A percentile compares a stretch with the other conserved stretches of the same genome.
Evolutionary conservation across 129 eudicot species (phyloP).

Genomic region (Ambrosia trifida): DNA sequence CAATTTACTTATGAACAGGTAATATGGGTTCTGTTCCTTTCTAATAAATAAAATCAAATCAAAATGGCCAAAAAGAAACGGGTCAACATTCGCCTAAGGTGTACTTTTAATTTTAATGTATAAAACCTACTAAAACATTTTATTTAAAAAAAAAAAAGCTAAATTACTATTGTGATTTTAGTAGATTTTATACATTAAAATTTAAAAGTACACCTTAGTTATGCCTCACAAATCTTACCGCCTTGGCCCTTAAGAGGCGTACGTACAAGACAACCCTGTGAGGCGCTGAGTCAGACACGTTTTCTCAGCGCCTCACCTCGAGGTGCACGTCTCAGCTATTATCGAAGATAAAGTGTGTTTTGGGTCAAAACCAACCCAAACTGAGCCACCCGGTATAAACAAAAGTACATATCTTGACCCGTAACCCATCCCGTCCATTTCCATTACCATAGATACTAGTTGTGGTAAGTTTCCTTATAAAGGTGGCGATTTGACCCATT

Average conservation of each 20-base stretch:
- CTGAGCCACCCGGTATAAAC: neutral
- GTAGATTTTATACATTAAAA: no score
- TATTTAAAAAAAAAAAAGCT: neutral
- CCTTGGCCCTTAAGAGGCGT: no score
- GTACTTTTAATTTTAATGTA: neutral
- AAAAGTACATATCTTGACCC: neutral
- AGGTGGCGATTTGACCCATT: neutral
- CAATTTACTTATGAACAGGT: neutral
- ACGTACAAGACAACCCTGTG: no score
- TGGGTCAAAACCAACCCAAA: slow-evolving; percentile 1
- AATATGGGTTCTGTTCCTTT: neutral
- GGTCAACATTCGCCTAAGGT: neutral
- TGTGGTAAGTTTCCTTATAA: neutral
- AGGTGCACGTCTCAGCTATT: no score
- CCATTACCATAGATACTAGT: neutral
- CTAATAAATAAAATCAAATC: neutral
- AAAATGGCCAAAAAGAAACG: neutral
- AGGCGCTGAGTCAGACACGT: no score
- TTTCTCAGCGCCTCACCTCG: no score
- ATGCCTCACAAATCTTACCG: no score
- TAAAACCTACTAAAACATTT: neutral
- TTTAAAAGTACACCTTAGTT: no score
- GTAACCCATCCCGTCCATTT: neutral
- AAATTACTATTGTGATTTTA: no score
- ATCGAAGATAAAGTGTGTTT: neutral